These are phyloP conservation scores for Picochlorum sp. DNA, from an alignment of 139 green algal species.

Conservation along the genomic window DNA sequence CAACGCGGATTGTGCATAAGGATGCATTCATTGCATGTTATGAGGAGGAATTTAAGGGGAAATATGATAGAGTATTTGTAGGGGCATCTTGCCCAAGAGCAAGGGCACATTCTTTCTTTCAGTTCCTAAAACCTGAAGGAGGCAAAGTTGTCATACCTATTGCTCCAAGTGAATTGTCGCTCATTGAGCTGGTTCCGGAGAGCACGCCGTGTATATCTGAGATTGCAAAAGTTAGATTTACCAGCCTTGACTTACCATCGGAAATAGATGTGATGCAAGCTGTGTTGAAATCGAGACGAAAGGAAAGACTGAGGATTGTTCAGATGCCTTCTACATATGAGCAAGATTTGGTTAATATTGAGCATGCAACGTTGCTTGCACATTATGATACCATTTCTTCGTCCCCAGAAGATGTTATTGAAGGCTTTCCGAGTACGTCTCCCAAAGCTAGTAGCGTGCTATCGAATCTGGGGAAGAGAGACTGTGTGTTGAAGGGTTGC, in stretches of 20 bases:
- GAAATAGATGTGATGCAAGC: slow-evolving; percentile 46
- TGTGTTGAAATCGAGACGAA: slow-evolving; percentile 21
- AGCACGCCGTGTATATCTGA: slow-evolving; percentile 16
- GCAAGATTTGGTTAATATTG: slow-evolving; percentile 26
- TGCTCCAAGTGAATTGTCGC: slow-evolving; percentile 30
- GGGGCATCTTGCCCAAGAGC: slow-evolving; percentile 40
- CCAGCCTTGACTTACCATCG: slow-evolving; percentile 48
- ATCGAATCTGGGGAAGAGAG: not conserved
- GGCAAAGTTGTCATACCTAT: slow-evolving; percentile 38
- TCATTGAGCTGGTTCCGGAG: slow-evolving; percentile 11
- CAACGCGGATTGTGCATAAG: slow-evolving; percentile 25
- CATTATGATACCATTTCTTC: not conserved
- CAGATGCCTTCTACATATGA: slow-evolving; percentile 37
- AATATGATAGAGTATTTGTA: slow-evolving; percentile 52
- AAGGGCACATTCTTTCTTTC: slow-evolving; percentile 28
- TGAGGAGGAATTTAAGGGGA: slow-evolving; percentile 15
- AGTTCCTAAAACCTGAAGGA: slow-evolving; percentile 10
- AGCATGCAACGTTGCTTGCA: not conserved
- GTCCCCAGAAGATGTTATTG: slow-evolving; percentile 18
- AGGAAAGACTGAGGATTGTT: slow-evolving; percentile 11
- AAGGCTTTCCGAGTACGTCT: not conserved
- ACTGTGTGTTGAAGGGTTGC: not conserved
- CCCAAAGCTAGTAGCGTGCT: not conserved
- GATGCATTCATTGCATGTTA: slow-evolving; percentile 49
- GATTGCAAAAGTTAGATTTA: slow-evolving; percentile 53